Conservation (phyloP, 495 filamentous ascomycete species). For the Aspergillus cristatus region DNA sequence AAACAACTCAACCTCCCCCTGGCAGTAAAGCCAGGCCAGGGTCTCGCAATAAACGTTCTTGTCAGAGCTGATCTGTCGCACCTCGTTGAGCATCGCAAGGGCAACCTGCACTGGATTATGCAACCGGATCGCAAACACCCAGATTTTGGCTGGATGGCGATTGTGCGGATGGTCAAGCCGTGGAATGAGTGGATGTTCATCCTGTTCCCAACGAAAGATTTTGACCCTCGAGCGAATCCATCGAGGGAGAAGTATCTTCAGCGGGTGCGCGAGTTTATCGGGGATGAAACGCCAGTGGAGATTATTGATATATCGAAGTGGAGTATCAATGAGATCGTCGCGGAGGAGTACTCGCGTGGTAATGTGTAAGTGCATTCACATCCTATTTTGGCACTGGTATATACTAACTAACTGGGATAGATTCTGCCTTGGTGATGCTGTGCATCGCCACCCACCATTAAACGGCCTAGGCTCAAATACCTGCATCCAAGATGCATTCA, state of each 20-base stretch:
- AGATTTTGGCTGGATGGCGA: conserved; percentile 29
- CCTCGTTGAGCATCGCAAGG: conserved; percentile 35
- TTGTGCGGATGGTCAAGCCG: conserved; percentile 44
- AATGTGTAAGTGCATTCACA: conserved; percentile 17
- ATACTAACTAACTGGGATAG: conserved; percentile 28
- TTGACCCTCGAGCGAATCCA: conserved; percentile 20
- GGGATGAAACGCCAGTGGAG: conserved; percentile 33
- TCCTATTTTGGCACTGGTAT: background rate
- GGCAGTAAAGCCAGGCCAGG: conserved; percentile 42
- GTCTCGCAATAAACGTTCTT: conserved; percentile 44
- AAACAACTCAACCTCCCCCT: conserved; percentile 39
- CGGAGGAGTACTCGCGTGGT: conserved; percentile 33
- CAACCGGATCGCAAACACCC: conserved; percentile 36
- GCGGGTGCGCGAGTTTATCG: conserved; percentile 39
- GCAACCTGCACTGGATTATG: conserved; percentile 51
- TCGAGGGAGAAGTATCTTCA: conserved; percentile 32
- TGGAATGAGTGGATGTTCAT: conserved; percentile 52
- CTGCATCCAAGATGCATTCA: conserved; percentile 47
- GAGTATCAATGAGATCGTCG: conserved; percentile 45
- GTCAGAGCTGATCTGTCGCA: conserved; percentile 44
- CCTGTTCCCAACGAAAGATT: conserved; percentile 31
- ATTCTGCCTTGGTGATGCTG: conserved; percentile 45
- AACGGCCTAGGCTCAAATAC: conserved; percentile 46
- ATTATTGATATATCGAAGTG: conserved; percentile 40
- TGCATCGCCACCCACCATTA: conserved; percentile 43